Percentiles rank a stretch among this genome's conserved stretches.
Conservation (phyloP, 176 grass and related monocot genomes). For the Alopecurus myosuroides region DNA sequence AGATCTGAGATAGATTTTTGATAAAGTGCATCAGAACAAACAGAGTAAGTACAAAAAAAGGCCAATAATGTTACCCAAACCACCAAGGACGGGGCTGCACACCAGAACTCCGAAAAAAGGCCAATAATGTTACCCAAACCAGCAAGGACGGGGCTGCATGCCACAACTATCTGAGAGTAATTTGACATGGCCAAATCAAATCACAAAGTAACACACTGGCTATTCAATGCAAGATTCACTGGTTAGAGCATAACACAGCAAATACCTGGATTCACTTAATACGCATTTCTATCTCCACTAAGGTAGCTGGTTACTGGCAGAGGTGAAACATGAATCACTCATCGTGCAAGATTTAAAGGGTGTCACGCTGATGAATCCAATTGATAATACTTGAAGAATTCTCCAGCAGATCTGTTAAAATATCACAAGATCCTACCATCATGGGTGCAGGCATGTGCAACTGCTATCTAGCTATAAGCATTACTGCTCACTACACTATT, state of each 20-base stretch:
- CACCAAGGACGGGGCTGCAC: not conserved
- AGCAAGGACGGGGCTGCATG: not conserved
- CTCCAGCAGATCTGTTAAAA: not conserved
- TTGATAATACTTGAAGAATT: not conserved
- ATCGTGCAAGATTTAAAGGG: not conserved
- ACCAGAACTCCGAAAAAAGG: not conserved
- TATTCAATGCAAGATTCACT: not conserved
- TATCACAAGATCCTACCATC: not conserved
- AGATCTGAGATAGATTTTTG: not conserved
- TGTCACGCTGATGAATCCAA: not conserved
- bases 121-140: not conserved
- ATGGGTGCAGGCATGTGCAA: not conserved
- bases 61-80: not conserved
- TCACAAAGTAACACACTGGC: not conserved
- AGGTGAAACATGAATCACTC: not conserved
- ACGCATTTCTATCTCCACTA: not conserved
- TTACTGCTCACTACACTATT: not conserved
- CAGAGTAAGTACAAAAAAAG: not conserved
- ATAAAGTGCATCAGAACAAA: not conserved
- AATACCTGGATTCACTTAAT: not conserved
- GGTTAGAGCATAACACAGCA: not conserved
- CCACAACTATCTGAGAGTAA: not conserved
- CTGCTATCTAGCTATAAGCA: not conserved
- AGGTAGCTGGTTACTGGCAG: not conserved
- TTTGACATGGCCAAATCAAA: not conserved